Evolutionary conservation across 371 early-diverging fungal genomes (phyloP), one percentile per base, ranked within the genome.

Genomic region (Fennellomyces sp.): DNA sequence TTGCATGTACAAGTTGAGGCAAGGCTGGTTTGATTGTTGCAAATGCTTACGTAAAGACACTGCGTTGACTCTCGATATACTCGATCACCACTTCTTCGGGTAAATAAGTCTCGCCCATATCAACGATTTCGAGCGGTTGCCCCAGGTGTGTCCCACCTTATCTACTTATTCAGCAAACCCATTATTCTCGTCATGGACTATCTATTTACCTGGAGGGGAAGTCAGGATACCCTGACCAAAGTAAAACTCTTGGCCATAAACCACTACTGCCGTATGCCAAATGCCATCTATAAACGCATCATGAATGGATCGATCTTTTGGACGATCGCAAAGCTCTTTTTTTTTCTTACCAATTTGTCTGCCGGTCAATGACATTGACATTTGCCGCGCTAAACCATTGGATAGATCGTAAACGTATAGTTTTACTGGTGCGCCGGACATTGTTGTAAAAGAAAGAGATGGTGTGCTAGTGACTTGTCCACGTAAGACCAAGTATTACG

Each of bases 201-300:
- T 28, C n/a, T n/a, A n/a, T n/a, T 26, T 65, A 60, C 80, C 86
- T 13, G 91, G 91, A n/a, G 51, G 31, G 1, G 83, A 63, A 3
- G 56, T 60, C 65, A 79, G 71, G 48, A 91, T 88, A 7, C 95
- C 94, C 64, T 88, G 87, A 15, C 93, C 94, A 67, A 87, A 97
- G 72, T 76, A 95, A 68, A 88, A 91, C 64, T 99, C 99, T 38
- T 72, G 78, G 3, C 91, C 95, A 70, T 81, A 94, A 28, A 94
- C 86, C 26, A 96, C 94, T 4, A 97, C 90, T 0, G 95, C 87
- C 1, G 97, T 97, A 72, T 97, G 98, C 87, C 90, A 92, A 54
- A 92, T 89, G 53, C 88, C 93, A 53, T 91, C 91, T 76, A 81
- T 23, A 38, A 41, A 21, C n/a, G n/a, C n/a, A 27, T 26, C 51